A percentile compares a stretch with the other conserved stretches of the same genome.
Evolutionary conservation across 345 rosid genomes (phyloP).

Genomic region (Euphorbia lathyris): DNA sequence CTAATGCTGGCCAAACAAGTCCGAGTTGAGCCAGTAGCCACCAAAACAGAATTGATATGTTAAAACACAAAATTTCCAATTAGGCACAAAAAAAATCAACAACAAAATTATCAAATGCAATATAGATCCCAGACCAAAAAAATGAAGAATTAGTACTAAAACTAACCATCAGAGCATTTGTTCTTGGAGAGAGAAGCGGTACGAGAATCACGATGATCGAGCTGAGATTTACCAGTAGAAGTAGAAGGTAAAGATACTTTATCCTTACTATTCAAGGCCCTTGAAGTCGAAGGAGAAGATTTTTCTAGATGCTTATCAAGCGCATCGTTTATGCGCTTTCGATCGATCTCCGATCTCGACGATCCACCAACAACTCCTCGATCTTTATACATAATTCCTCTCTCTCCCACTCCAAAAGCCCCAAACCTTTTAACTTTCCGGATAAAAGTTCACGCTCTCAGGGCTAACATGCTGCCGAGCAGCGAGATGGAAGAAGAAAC

Average conservation of each 20-base stretch:
- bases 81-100: too few relatives aligned
- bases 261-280: conserved; percentile 56
- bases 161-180: conserved; percentile 65
- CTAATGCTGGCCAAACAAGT: too few relatives aligned
- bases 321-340: conserved; percentile 82
- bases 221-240: conserved; percentile 68
- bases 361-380: conserved; percentile 67
- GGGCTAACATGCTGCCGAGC: conserved; percentile 1
- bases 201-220: conserved; percentile 57
- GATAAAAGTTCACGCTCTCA: conserved; percentile 8
- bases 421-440: background rate
- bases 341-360: conserved; percentile 84
- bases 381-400: conserved; percentile 52
- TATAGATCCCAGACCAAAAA: background rate
- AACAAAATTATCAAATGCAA: too few relatives aligned
- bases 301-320: conserved; percentile 89
- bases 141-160: conserved; percentile 1
- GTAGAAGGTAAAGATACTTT: conserved; percentile 67
- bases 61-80: too few relatives aligned
- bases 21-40: background rate
- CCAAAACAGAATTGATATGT: too few relatives aligned
- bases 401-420: background rate
- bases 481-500: background rate
- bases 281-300: conserved; percentile 84
- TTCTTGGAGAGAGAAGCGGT: conserved; percentile 45